phyloP scores from a whole-genome alignment of 495 filamentous ascomycete species.

The Tuber melanosporum region DNA sequence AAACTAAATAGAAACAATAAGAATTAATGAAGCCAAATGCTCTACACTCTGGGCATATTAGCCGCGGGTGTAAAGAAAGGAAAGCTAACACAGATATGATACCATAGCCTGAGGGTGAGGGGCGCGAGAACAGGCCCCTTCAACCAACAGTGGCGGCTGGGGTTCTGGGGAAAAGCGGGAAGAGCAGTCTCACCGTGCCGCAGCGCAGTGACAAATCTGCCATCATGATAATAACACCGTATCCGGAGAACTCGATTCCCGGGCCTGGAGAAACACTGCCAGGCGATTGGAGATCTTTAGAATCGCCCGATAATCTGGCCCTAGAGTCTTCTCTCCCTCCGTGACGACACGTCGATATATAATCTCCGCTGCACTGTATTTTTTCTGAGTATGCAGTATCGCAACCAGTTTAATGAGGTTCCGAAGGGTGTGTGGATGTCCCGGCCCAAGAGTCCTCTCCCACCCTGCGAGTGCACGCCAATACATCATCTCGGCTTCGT shows the following conservation, averaged over 20 bases:
- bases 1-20: not conserved
- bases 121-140: too few relatives aligned
- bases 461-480: slow-evolving; percentile 16
- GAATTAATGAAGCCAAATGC: too few relatives aligned
- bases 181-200: not conserved
- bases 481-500: slow-evolving; percentile 27
- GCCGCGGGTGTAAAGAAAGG: too few relatives aligned
- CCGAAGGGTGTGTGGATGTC: slow-evolving; percentile 7
- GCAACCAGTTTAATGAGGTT: too few relatives aligned
- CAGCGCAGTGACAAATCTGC: not conserved
- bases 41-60: too few relatives aligned
- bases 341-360: slow-evolving; percentile 4
- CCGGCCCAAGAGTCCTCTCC: not conserved
- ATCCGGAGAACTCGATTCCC: not conserved
- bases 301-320: not conserved
- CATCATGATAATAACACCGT: not conserved
- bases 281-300: not conserved
- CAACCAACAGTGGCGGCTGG: too few relatives aligned
- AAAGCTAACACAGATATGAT: too few relatives aligned
- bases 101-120: too few relatives aligned
- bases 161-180: rapidly evolving
- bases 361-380: not conserved
- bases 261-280: not conserved
- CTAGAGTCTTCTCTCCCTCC: slow-evolving; percentile 11
- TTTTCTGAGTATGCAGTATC: not conserved